These are phyloP conservation scores for Colletotrichum eremochloae DNA, from an alignment of 2,329 filamentous ascomycete genomes.

Conservation along the genomic window DNA sequence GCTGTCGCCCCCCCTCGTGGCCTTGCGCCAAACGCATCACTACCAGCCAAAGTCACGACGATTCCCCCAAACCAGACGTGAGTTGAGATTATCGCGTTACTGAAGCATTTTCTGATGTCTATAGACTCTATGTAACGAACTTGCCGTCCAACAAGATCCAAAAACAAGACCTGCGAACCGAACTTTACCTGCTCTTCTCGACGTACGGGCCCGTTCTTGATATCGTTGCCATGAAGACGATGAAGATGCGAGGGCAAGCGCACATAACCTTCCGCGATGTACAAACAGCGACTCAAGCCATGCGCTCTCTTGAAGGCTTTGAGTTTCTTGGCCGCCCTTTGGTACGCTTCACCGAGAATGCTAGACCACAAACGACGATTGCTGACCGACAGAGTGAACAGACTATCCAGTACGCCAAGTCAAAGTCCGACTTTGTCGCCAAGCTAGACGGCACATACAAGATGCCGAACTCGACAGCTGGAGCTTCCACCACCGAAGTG, in stretches of 20 bases:
- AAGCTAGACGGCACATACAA: conserved; percentile 94
- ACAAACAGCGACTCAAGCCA: conserved; percentile 92
- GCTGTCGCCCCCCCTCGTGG: conserved; percentile 54
- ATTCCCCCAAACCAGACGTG: conserved; percentile 82
- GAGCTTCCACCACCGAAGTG: conserved; percentile 69
- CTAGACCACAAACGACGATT: neutral
- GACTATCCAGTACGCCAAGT: conserved; percentile 93
- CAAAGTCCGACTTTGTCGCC: conserved; percentile 87
- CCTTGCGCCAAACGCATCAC: conserved; percentile 57
- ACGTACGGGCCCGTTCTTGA: conserved; percentile 95
- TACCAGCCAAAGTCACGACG: conserved; percentile 65
- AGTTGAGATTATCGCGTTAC: conserved; percentile 50
- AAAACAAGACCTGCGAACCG: conserved; percentile 87
- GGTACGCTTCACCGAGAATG: conserved; percentile 66
- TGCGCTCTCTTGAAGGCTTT: conserved; percentile 89
- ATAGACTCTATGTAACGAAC: conserved; percentile 89
- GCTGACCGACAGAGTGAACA: conserved; percentile 54
- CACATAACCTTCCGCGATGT: conserved; percentile 92
- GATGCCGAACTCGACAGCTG: conserved; percentile 66
- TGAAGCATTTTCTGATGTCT: conserved; percentile 27
- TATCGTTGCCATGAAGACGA: conserved; percentile 88
- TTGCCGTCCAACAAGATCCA: conserved; percentile 88
- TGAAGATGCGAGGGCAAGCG: conserved; percentile 95
- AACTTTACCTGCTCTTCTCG: conserved; percentile 92
- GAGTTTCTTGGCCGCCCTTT: conserved; percentile 88